phyloP scores from a whole-genome alignment of 306 rosid species.

The Gillenia trifoliata region DNA sequence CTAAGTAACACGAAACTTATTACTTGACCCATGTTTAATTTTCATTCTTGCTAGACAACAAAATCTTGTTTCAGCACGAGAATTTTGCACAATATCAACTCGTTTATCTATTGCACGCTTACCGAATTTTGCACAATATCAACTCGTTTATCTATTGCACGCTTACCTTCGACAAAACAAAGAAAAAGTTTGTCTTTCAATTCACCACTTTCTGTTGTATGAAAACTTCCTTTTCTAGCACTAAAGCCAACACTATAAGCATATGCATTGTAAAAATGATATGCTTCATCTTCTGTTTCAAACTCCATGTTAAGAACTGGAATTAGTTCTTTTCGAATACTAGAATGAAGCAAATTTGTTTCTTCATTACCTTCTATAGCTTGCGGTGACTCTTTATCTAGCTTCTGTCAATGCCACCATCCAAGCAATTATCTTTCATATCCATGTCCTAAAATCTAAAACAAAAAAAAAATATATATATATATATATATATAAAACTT shows the following conservation, averaged over 20 bases:
- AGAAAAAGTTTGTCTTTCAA: neutral
- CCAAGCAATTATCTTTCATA: too few species aligned
- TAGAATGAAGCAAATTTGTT: too few species aligned
- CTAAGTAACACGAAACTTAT: neutral
- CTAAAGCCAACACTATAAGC: neutral
- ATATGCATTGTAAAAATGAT: neutral
- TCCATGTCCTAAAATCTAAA: too few species aligned
- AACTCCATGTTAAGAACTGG: neutral
- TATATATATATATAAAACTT: too few species aligned
- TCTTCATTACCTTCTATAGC: too few species aligned
- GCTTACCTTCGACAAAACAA: conserved; percentile 11
- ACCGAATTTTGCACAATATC: too few species aligned
- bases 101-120: too few species aligned
- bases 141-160: too few species aligned
- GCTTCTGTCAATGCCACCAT: too few species aligned
- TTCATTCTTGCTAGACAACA: neutral
- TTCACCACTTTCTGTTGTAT: neutral
- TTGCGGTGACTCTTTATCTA: too few species aligned
- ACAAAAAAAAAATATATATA: too few species aligned
- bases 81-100: too few species aligned
- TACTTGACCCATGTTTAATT: neutral
- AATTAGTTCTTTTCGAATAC: neutral
- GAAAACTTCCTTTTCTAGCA: neutral
- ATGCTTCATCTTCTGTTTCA: neutral
- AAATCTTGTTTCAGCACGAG: conserved; percentile 2